A percentile compares a stretch with the other conserved stretches of the same genome.
These are phyloP conservation scores for Suillus alpinus DNA, from an alignment of 768 basidiomycete species.

Conservation along the genomic window DNA sequence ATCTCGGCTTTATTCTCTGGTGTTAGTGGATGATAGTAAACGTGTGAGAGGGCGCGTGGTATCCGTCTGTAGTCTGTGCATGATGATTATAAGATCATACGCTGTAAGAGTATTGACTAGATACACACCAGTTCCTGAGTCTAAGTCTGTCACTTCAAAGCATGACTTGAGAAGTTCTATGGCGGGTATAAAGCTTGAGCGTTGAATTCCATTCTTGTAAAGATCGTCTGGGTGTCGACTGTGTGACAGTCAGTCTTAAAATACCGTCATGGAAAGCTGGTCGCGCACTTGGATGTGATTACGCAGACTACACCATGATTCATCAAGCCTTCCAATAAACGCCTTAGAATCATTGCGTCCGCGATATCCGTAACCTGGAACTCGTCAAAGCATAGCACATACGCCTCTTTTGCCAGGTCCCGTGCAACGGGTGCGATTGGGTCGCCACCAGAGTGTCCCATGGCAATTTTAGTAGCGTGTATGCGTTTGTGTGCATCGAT, in stretches of 20 bases:
- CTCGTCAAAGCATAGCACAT: conserved; percentile 93
- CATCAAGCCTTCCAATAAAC: conserved; percentile 82
- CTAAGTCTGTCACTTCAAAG: conserved; percentile 87
- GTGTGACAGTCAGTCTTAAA: conserved; percentile 4
- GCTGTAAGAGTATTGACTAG: not conserved
- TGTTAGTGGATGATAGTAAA: conserved; percentile 84
- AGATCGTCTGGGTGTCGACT: conserved; percentile 97
- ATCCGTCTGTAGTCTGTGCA: conserved; percentile 87
- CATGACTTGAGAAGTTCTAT: conserved; percentile 89
- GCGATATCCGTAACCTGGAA: conserved; percentile 99
- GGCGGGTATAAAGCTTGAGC: conserved; percentile 90
- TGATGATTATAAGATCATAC: conserved; percentile 1
- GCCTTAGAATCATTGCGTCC: conserved; percentile 95
- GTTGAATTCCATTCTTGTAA: conserved; percentile 98
- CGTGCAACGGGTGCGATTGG: conserved; percentile 85
- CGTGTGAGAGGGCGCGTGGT: conserved; percentile 88
- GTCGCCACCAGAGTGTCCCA: conserved; percentile 71
- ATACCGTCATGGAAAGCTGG: not conserved
- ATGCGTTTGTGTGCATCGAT: conserved; percentile 94
- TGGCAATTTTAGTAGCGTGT: conserved; percentile 73
- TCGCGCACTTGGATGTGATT: conserved; percentile 94
- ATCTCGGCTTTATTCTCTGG: conserved; percentile 67
- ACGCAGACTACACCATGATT: conserved; percentile 90
- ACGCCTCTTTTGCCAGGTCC: conserved; percentile 81
- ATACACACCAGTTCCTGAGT: conserved; percentile 85